Evolutionary conservation across 192 early-diverging fungal genomes (phyloP), one percentile per base, ranked within the genome.

Genomic region (Jimgerdemannia lactiflua): DNA sequence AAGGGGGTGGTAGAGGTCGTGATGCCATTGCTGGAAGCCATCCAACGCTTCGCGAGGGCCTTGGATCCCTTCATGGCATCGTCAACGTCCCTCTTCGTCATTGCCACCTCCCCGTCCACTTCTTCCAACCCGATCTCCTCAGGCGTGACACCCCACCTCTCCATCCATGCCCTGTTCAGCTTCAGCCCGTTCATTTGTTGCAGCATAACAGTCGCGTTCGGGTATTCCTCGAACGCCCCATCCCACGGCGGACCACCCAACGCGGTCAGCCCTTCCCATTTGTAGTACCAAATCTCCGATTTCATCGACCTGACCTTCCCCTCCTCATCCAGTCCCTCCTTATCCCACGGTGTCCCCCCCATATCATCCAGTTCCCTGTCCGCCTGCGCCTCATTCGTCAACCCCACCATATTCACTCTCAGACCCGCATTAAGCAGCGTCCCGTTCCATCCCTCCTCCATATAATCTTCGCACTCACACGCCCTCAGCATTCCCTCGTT

Each of bases 381-480:
- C 49, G 14, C 14, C 6, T 59, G 43, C 3, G 1, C n/a, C 18
- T 39, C 66, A 39, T 80, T 78, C 20, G 74, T 77, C 65, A 86
- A 65, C 3, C 71, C 43, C 29, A 86, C 41, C 9, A 72, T n/a
- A 40, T 59, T 49, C 4, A 70, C 11, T 39, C 79, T 76, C 0
- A 42, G 10, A 10, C 20, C 17, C 0, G 78, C 42, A 39, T 82
- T 49, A 63, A 86, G 84, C 73, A 75, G 75, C 3, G 42, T 39
- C 19, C 8, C 3, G 11, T 83, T 79, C 81, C 81, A 83, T 4
- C 75, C 71, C 4, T 44, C 17, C 64, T 84, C 82, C 3, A 10
- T 17, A 70, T 79, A 82, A 76, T 88, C 86, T 76, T 88, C 84
- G 68, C 86, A 88, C 7, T 77, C 70, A 64, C 86, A 88, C 17